Base-by-base conservation (phyloP, 2,329 filamentous ascomycete species). In the Xylaria sp. region DNA sequence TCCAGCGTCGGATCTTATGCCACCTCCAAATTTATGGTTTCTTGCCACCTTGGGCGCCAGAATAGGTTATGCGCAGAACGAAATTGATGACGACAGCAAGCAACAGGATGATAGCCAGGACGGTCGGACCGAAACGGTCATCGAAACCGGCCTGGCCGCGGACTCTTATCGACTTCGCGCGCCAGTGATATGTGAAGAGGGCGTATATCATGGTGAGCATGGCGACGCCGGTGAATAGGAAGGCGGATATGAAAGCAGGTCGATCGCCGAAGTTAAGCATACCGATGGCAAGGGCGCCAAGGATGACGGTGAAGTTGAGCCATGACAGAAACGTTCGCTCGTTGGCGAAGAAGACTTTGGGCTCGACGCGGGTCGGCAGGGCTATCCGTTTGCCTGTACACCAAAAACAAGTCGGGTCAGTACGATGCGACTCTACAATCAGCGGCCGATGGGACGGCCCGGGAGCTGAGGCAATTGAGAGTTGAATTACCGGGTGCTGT, bases 321-420 rank as follows among this genome's bases (percentile, higher is more conserved):
- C 94, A 99, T 77, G 92, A 96, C 72, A 99, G 87, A 76, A 99
- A 99, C 65, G 94, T 99, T 65, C 94, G 91, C 80, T 99, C 94
- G 82, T 99, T 99, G 78, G 94, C 94, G 82, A 99, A 99, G 86
- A 97, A 99, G 81, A 99, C 94, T 79, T 99, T 99, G 70, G 94
- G 94, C 78, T 99, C 94, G 76, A 99, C 93, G 68, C 94, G 92
- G 62, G 93, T 97, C 59, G 94, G 94, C 66, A 99, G 91, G 71
- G 94, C 93, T 74, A 99, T 97, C 74, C 93, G 91, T 81, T 99
- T 99, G 83, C 93, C 93, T 96, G 70, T 11, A 54, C 51, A 37
- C 48, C 11, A n/a, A 9, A 47, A 47, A 34, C 34, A 4, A 30
- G 11, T 6, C 42, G 35, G 23, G 51, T 62, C 54, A 60, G 60